A percentile compares a stretch with the other conserved stretches of the same genome.
phyloP scores from a whole-genome alignment of 139 green algal species.

The Haematococcus sp. region DNA sequence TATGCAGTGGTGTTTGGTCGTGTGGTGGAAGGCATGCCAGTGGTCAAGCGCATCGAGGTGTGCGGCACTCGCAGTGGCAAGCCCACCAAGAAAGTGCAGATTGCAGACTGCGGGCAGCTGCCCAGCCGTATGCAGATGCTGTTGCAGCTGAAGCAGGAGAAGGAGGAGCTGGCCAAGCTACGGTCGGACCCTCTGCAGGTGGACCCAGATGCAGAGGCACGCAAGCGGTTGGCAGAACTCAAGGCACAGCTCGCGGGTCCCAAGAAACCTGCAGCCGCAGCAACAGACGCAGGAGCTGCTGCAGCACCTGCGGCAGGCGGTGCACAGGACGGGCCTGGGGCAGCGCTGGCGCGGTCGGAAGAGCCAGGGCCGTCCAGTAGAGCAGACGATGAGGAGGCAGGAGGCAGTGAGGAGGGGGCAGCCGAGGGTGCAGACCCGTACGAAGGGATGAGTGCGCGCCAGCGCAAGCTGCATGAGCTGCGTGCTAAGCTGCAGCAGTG shows the following conservation, averaged over 20 bases:
- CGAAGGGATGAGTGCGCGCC: conserved; percentile 59
- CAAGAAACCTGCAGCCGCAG: not conserved
- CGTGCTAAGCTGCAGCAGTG: conserved; percentile 73
- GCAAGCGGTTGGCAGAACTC: conserved; percentile 18
- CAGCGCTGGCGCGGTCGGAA: not conserved
- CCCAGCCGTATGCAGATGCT: conserved; percentile 69
- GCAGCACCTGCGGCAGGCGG: not conserved
- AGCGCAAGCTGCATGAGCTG: conserved; percentile 86
- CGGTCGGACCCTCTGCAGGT: conserved; percentile 27
- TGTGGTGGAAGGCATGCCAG: conserved; percentile 80
- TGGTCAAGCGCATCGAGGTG: conserved; percentile 75
- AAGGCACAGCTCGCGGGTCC: conserved; percentile 23
- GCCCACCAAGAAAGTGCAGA: conserved; percentile 42
- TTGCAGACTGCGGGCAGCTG: conserved; percentile 70
- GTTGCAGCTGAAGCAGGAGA: conserved; percentile 55
- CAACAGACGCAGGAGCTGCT: not conserved
- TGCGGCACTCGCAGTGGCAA: conserved; percentile 61
- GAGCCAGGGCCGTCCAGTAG: not conserved
- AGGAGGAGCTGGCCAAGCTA: conserved; percentile 54
- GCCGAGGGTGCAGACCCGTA: conserved; percentile 49
- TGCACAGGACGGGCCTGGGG: conserved; percentile 2
- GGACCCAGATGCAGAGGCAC: conserved; percentile 5
- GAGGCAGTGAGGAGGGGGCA: conserved; percentile 23
- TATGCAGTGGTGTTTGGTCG: conserved; percentile 81
- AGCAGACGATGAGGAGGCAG: conserved; percentile 4